These are phyloP conservation scores for Stenogyne calaminthoides DNA, from an alignment of 305 asterid genomes.

Conservation along the genomic window DNA sequence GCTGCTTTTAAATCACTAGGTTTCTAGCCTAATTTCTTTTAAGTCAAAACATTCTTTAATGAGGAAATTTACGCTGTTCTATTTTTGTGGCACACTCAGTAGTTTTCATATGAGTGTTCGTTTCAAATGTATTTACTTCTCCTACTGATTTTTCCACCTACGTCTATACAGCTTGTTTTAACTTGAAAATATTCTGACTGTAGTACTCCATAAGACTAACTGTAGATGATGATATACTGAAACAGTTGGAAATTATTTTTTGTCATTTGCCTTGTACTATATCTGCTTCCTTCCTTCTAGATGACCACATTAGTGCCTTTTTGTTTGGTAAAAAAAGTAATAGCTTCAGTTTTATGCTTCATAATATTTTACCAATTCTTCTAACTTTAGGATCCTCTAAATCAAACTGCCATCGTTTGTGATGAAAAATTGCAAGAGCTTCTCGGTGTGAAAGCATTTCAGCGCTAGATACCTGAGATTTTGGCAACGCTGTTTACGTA, in stretches of 20 bases:
- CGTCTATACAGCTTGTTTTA: not conserved
- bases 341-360: constrained; percentile 4
- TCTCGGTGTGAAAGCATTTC: constrained; percentile 63
- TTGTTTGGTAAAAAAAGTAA: not conserved
- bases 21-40: not conserved
- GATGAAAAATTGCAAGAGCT: constrained; percentile 63
- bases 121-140: not conserved
- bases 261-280: not conserved
- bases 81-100: not conserved
- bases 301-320: not conserved
- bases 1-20: not conserved
- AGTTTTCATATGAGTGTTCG: not conserved
- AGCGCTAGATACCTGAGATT: constrained; percentile 56
- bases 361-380: constrained; percentile 4
- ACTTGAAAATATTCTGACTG: not conserved
- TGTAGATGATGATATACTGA: not conserved
- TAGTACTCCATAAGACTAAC: not conserved
- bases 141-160: not conserved
- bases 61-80: not conserved
- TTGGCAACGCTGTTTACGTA: constrained; percentile 50
- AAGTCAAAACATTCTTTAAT: not conserved
- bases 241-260: not conserved
- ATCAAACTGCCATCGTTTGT: constrained; percentile 51
- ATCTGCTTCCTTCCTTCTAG: not conserved
- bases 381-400: constrained; percentile 54